phyloP scores from a whole-genome alignment of 495 filamentous ascomycete genomes.

The Aspergillus campestris region DNA sequence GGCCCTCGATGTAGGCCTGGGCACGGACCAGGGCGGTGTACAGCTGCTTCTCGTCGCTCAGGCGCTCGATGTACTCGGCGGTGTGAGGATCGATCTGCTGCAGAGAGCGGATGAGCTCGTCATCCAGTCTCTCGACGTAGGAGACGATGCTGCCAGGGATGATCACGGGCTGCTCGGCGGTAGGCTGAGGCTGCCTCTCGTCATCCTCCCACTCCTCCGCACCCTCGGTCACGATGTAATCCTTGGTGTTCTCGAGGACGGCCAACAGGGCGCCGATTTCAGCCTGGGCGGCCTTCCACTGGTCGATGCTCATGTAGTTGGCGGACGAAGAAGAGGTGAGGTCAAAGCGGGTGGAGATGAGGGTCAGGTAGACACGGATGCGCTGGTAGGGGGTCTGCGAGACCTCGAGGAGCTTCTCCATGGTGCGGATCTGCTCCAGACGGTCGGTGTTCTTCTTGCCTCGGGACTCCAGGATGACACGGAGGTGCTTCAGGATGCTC shows the following conservation, averaged over 20 bases:
- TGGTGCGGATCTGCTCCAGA: slow-evolving; percentile 84
- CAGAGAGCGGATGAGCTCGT: slow-evolving; percentile 91
- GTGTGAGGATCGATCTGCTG: slow-evolving; percentile 98
- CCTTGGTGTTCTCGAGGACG: slow-evolving; percentile 66
- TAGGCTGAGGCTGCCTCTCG: slow-evolving; percentile 74
- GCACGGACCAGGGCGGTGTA: slow-evolving; percentile 86
- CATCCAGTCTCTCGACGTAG: slow-evolving; percentile 89
- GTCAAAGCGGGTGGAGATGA: slow-evolving; percentile 93
- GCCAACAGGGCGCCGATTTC: slow-evolving; percentile 71
- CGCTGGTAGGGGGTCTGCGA: slow-evolving; percentile 84
- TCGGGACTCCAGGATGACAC: slow-evolving; percentile 85
- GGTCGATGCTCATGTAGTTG: slow-evolving; percentile 86
- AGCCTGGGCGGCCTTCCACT: slow-evolving; percentile 90
- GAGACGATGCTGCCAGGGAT: slow-evolving; percentile 92
- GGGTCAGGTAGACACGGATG: slow-evolving; percentile 83
- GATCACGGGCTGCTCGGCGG: slow-evolving; percentile 65
- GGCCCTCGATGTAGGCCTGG: slow-evolving; percentile 76
- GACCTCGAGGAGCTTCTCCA: slow-evolving; percentile 93
- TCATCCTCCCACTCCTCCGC: slow-evolving; percentile 99
- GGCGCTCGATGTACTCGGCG: slow-evolving; percentile 92
- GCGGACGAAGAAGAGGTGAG: slow-evolving; percentile 68
- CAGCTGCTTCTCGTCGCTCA: slow-evolving; percentile 84
- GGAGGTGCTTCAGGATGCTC: slow-evolving; percentile 94
- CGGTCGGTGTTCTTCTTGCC: slow-evolving; percentile 99
- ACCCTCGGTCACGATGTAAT: slow-evolving; percentile 76